These are phyloP conservation scores for Purpureocillium lavendulum DNA, from an alignment of 2,329 filamentous ascomycete species.

Conservation along the genomic window DNA sequence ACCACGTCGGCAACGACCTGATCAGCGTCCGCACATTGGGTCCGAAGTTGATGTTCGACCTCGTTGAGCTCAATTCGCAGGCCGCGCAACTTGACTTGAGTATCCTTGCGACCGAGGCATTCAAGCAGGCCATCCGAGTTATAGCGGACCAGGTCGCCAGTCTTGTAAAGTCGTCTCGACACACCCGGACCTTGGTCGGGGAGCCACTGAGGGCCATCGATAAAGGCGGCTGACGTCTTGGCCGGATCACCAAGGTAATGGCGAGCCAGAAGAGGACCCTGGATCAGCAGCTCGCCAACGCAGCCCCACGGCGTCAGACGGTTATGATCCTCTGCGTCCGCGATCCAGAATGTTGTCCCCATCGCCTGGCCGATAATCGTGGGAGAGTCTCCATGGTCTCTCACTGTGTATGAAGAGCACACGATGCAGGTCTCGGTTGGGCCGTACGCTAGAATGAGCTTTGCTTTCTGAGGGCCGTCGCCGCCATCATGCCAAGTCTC, in stretches of 20 bases:
- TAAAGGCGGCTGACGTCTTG: slow-evolving; percentile 14
- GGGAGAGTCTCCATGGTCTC: not conserved
- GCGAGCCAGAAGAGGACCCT: slow-evolving; percentile 14
- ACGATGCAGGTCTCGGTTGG: slow-evolving; percentile 4
- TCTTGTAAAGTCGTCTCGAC: slow-evolving; percentile 10
- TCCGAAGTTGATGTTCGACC: slow-evolving; percentile 4
- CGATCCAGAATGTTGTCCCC: slow-evolving; percentile 13
- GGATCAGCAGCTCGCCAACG: slow-evolving; percentile 17
- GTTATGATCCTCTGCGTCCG: slow-evolving; percentile 9
- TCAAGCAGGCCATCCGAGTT: slow-evolving; percentile 24
- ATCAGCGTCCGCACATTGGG: not conserved
- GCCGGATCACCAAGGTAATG: slow-evolving; percentile 13
- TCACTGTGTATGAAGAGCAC: not conserved
- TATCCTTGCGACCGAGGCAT: slow-evolving; percentile 18
- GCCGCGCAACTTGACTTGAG: slow-evolving; percentile 49
- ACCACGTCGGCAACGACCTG: slow-evolving; percentile 5
- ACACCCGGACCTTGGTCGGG: not conserved
- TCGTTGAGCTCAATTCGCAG: slow-evolving; percentile 9
- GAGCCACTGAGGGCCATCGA: slow-evolving; percentile 35
- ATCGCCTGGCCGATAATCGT: slow-evolving; percentile 1
- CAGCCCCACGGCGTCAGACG: slow-evolving; percentile 9
- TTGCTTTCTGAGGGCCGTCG: not conserved
- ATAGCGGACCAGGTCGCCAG: slow-evolving; percentile 16
- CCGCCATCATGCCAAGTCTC: not conserved
- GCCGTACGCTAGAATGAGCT: slow-evolving; percentile 4